Evolutionary conservation across 2,329 filamentous ascomycete genomes (phyloP).

Genomic region (Ascochyta fabae): DNA sequence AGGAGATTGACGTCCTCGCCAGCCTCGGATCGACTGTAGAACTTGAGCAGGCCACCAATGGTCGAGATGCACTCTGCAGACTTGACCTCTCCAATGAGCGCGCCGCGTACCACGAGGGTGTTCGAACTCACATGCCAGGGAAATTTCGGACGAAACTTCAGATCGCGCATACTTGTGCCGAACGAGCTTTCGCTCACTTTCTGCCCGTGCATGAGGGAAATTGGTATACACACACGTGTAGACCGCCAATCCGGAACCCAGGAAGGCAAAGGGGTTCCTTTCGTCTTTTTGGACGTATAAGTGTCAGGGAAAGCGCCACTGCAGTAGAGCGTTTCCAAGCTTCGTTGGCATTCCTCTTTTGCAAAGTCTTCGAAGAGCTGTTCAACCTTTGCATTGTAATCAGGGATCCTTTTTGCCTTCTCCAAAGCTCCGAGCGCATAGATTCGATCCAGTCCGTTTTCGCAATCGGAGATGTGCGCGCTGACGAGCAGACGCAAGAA

Average conservation of each 20-base stretch:
- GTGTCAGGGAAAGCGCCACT: background rate
- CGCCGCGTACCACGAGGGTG: background rate
- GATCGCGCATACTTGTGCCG: background rate
- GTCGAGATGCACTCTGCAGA: background rate
- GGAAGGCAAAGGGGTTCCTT: background rate
- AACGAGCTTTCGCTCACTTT: background rate
- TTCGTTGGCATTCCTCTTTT: background rate
- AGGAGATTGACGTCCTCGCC: background rate
- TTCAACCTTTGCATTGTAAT: background rate
- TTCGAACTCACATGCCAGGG: background rate
- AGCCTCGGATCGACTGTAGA: background rate
- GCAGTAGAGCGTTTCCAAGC: background rate
- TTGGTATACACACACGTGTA: background rate
- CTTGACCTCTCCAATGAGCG: background rate
- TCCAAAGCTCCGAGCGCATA: background rate
- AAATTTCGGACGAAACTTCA: background rate
- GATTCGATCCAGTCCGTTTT: background rate
- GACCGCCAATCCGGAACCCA: slow-evolving; percentile 3
- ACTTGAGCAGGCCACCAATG: background rate
- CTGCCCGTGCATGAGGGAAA: background rate
- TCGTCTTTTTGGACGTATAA: background rate
- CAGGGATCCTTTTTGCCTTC: background rate
- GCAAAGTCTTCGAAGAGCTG: background rate
- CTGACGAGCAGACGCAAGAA: background rate
- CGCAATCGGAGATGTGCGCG: background rate